These are phyloP conservation scores for Corymbia maculata DNA, from an alignment of 345 rosid species.

Conservation along the genomic window DNA sequence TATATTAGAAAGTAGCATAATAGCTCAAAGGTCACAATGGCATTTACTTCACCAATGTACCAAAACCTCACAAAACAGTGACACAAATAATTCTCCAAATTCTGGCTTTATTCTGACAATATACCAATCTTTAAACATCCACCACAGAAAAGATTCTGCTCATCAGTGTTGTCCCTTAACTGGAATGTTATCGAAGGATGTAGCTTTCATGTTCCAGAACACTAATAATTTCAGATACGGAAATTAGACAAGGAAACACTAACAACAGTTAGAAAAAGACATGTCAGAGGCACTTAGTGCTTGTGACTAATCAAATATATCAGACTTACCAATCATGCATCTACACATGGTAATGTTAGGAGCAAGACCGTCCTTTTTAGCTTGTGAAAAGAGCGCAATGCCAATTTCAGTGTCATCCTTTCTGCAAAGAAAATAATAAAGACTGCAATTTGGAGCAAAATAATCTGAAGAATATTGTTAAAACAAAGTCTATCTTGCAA, in stretches of 20 bases:
- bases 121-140: neutral
- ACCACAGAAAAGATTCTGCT: neutral
- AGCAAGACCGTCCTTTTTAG: constrained; percentile 54
- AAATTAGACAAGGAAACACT: neutral
- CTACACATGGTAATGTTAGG: constrained; percentile 61
- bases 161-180: neutral
- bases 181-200: neutral
- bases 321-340: constrained; percentile 71
- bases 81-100: neutral
- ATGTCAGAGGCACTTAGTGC: neutral
- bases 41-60: neutral
- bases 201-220: neutral
- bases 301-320: constrained; percentile 9
- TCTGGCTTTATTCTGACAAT: neutral
- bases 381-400: constrained; percentile 52
- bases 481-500: neutral
- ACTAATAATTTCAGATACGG: neutral
- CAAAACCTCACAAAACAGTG: neutral
- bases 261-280: neutral
- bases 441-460: neutral
- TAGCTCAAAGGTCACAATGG: neutral
- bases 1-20: neutral
- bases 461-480: neutral
- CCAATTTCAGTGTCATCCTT: constrained; percentile 75
- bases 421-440: constrained; percentile 27